These are phyloP conservation scores for Fusarium temperatum DNA, from an alignment of 2,329 filamentous ascomycete species.

Conservation along the genomic window DNA sequence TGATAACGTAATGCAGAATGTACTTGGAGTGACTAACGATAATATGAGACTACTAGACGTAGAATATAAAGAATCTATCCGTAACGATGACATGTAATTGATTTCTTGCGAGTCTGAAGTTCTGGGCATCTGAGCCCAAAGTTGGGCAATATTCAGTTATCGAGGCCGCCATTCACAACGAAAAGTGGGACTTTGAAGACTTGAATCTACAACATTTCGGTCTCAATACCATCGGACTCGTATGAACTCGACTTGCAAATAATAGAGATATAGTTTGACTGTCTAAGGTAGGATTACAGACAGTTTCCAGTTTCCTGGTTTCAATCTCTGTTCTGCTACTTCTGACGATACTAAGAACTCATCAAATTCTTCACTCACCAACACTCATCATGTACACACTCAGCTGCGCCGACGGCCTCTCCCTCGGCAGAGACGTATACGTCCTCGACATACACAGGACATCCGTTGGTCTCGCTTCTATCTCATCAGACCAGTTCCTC, in stretches of 20 bases:
- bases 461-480: slow-evolving; percentile 63
- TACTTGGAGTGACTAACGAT: accelerated
- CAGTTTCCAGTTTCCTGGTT: accelerated
- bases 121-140: neutral
- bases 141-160: slow-evolving; percentile 43
- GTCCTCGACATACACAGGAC: slow-evolving; percentile 67
- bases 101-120: neutral
- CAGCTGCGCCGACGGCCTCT: slow-evolving; percentile 44
- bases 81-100: no score
- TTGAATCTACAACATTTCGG: slow-evolving; percentile 17
- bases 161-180: slow-evolving; percentile 33
- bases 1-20: neutral
- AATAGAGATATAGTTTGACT: neutral
- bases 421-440: slow-evolving; percentile 57
- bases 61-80: neutral
- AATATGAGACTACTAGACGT: neutral
- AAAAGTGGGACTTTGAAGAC: slow-evolving; percentile 39
- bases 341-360: accelerated
- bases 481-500: slow-evolving; percentile 76
- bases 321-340: no score
- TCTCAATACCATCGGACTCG: neutral
- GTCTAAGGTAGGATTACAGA: neutral
- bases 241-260: neutral
- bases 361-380: neutral
- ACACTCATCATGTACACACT: slow-evolving; percentile 46